Evolutionary conservation across 495 filamentous ascomycete genomes (phyloP), one percentile per base, ranked within the genome.

Genomic region (Immersiella caudata): DNA sequence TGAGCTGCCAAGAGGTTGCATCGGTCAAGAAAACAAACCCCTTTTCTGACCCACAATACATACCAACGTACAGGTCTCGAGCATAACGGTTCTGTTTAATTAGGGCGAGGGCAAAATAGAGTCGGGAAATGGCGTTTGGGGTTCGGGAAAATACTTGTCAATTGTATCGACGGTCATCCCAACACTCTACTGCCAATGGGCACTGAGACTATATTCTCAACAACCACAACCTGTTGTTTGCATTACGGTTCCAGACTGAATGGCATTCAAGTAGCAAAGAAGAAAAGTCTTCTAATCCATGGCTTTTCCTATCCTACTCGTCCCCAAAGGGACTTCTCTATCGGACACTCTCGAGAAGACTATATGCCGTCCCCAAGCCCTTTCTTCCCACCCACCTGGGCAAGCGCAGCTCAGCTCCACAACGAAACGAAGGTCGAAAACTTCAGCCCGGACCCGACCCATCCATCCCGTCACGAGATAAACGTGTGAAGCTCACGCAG

Each of bases 1-100:
- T 71, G 51, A 67, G 40, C 12, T 64, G 40, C 40, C 40, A 46
- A 46, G 40, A 46, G 40, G 40, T 46, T 46, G 11, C 40, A 46
- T 46, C 14, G 40, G 11, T 12, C 40, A 2, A 12, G 40, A 14
- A 46, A 46, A 46, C 40, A 46, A 46, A 5, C 40, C 40, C 40
- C 40, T 14, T 46, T 46, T 46, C 40, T 46, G 14, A 2, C 40
- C 14, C 2, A 46, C 14, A 12, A 12, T 18, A 12, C 2, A 14
- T 2, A 46, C 40, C 14, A 6, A 46, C 14, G 40, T 4, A 4
- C 4, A 46, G 6, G 40, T 12, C 11, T 46, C 11, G 40, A 5
- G 40, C 40, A 18, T 46, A 2, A 18, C 9, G 40, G 40, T 2
- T 46, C 2, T 46, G 16, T 46, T 14, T 46, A 14, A 46, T 46